Base-by-base conservation (phyloP, 2,329 filamentous ascomycete species). In the Raffaelea albimanens region DNA sequence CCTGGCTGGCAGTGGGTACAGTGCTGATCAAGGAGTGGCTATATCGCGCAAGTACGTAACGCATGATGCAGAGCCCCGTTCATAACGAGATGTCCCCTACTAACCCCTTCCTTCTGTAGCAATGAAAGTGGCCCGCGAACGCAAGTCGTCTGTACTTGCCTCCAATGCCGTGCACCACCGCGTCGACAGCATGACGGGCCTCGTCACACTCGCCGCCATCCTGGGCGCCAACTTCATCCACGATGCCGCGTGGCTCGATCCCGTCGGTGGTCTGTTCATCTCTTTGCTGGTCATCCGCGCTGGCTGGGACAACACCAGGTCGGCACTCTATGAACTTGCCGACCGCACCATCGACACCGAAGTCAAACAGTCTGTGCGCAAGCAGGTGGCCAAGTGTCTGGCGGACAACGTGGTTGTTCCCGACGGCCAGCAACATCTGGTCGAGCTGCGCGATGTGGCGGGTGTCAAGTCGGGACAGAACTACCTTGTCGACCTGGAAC, bases 81-180 rank as follows among this genome's bases (percentile, higher is more conserved):
- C n/a, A n/a, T n/a, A n/a, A n/a, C n/a, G n/a, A 29, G 9, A 5
- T 43, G 8, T 40, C 20, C 48, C 34, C 22, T 54, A 50, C 59
- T 66, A 53, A 66, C 58, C 16, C 11, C 45, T 43, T 22, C 25
- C 25, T 13, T 29, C 25, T 23, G 39, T 57, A 94, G 87, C 88
- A 45, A 94, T 97, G 83, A 97, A 96, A 70, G 81, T 98, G 51
- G 93, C 93, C 41, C 82, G 82, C 57, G 87, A 95, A 67, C 87
- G 91, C 63, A 95, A 95, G 62, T 97, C 91, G 13, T 94, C 90
- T 7, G 89, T 98, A 50, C 80, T 98, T 21, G 90, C 91, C 36
- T 96, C 90, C 50, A 98, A 98, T 61, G 91, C 93, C 50, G 77
- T 97, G 55, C 93, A 98, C 67, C 93, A 97, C 70, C 87, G 93